Evolutionary conservation across 257 asterid species (phyloP).

Genomic region (Solanum paucissectum): DNA sequence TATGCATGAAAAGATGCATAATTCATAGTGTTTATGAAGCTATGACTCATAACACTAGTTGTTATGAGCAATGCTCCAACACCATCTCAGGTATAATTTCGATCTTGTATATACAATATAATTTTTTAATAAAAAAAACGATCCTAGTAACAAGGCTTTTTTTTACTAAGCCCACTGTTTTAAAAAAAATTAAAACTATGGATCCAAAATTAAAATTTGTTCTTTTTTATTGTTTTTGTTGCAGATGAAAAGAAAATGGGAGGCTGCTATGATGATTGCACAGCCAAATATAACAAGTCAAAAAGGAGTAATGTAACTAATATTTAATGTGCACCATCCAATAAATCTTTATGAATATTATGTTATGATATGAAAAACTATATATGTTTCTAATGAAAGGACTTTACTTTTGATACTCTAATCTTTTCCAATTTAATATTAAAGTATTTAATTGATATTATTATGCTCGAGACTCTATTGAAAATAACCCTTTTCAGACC

Average conservation of each 20-base stretch:
- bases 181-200: neutral
- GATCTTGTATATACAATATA: neutral
- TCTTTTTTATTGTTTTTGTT: neutral
- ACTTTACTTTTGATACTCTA: neutral
- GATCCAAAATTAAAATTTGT: neutral
- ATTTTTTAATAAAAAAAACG: neutral
- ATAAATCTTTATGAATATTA: neutral
- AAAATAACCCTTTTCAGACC: neutral
- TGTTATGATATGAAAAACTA: neutral
- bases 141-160: neutral
- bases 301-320: neutral
- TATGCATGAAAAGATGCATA: neutral
- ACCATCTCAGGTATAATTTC: neutral
- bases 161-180: neutral
- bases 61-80: neutral
- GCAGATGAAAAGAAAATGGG: neutral
- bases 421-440: neutral
- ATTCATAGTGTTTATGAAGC: neutral
- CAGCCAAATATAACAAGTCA: neutral
- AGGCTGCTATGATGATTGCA: neutral
- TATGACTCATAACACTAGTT: neutral
- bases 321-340: neutral
- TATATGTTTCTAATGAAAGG: neutral
- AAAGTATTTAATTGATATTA: neutral
- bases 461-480: neutral